These are phyloP conservation scores for Diaporthe sp. DNA, from an alignment of 2,329 filamentous ascomycete genomes.

Conservation along the genomic window DNA sequence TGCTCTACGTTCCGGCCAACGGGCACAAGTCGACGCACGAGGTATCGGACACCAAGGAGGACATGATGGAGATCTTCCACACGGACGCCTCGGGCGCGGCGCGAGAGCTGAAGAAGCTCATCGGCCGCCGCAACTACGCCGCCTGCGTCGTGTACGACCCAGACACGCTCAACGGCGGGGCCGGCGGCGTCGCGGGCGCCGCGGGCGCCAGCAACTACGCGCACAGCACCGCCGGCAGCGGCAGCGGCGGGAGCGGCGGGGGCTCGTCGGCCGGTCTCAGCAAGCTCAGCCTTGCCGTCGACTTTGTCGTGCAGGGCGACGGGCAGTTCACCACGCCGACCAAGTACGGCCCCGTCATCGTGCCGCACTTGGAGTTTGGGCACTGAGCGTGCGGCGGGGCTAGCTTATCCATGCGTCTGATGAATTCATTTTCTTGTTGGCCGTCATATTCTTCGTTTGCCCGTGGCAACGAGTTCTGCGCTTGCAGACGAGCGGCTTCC, in stretches of 20 bases:
- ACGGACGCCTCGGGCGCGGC: slow-evolving; percentile 88
- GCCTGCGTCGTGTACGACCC: slow-evolving; percentile 96
- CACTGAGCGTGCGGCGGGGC: slow-evolving; percentile 54
- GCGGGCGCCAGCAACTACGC: slow-evolving; percentile 50
- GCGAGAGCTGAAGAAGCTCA: slow-evolving; percentile 89
- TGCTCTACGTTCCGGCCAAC: slow-evolving; percentile 91
- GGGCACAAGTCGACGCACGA: slow-evolving; percentile 82
- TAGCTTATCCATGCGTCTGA: slow-evolving; percentile 53
- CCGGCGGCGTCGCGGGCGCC: slow-evolving; percentile 43
- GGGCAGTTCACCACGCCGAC: slow-evolving; percentile 84
- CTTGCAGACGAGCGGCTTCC: background rate
- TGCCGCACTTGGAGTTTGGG: slow-evolving; percentile 87
- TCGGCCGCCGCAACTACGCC: slow-evolving; percentile 93
- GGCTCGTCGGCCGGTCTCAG: slow-evolving; percentile 60
- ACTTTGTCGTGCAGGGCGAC: slow-evolving; percentile 97
- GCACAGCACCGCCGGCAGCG: slow-evolving; percentile 46
- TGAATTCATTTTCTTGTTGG: background rate
- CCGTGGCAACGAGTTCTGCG: background rate
- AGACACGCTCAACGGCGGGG: slow-evolving; percentile 71
- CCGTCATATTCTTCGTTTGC: background rate
- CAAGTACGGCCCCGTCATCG: slow-evolving; percentile 97
- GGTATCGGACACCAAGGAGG: slow-evolving; percentile 94
- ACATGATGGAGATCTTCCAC: slow-evolving; percentile 99
- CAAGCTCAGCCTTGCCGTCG: slow-evolving; percentile 89
- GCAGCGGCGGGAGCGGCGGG: slow-evolving; percentile 40